Percentiles rank a stretch among this genome's conserved stretches.
Evolutionary conservation across 352 stramenopile species (phyloP).

Genomic region (Phytophthora vignae): DNA sequence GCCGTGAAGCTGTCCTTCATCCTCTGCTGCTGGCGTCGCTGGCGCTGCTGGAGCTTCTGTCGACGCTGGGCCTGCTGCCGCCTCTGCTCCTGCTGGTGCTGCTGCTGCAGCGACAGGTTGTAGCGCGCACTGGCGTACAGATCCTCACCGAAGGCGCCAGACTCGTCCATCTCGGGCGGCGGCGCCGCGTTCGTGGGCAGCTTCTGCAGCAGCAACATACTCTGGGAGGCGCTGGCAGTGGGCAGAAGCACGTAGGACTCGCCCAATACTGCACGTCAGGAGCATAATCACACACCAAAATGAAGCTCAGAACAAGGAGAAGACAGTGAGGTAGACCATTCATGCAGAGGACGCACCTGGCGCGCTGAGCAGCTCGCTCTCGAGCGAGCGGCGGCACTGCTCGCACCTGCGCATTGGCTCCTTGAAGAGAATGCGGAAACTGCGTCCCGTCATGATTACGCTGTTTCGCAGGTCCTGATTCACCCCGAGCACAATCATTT

Average conservation of each 20-base stretch:
- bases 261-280: conserved; percentile 45
- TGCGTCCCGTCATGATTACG: conserved; percentile 25
- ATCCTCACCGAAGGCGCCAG: conserved; percentile 42
- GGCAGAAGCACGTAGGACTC: conserved; percentile 84
- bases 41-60: conserved; percentile 31
- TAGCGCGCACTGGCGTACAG: conserved; percentile 53
- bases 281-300: conserved; percentile 4
- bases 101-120: conserved; percentile 54
- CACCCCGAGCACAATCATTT: conserved; percentile 23
- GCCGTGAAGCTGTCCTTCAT: conserved; percentile 40
- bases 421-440: conserved; percentile 27
- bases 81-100: conserved; percentile 46
- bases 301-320: conserved; percentile 5
- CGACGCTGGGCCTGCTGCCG: conserved; percentile 33
- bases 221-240: conserved; percentile 65
- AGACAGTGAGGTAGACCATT: neutral
- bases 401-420: conserved; percentile 39
- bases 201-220: conserved; percentile 61
- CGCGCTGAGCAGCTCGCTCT: conserved; percentile 44
- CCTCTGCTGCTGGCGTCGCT: conserved; percentile 36
- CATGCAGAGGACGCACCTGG: conserved; percentile 31
- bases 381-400: conserved; percentile 47
- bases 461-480: conserved; percentile 24
- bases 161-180: conserved; percentile 41
- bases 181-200: conserved; percentile 22